Evolutionary conservation across 2,329 filamentous ascomycete genomes (phyloP), one percentile per base, ranked within the genome.

Genomic region (Cercospora berteroae): DNA sequence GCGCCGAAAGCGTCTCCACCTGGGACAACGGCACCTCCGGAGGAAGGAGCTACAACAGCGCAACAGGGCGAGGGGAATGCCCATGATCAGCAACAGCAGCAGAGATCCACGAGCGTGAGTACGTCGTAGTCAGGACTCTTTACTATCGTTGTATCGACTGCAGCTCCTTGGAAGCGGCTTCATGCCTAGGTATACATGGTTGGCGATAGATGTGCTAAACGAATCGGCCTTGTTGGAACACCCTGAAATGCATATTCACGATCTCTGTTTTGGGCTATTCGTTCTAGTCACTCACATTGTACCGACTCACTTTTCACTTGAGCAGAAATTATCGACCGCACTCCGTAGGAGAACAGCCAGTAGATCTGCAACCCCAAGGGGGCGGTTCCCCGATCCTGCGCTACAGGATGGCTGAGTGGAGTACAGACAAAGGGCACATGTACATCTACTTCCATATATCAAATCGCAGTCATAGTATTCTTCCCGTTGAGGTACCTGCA

Each of bases 1-100:
- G 67, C 69, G 1, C 64, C 68, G 8, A 27, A 60, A 8, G 62
- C 59, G 5, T 36, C 61, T 27, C 31, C 36, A 1, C 20, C 58
- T 48, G 23, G 27, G 36, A 60, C 16, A 4, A 42, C 36, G 31
- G 31, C 23, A 20, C 20, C 33, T 5, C 1, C 31, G 2, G 25
- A n/a, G n/a, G 58, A 60, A 12, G 58, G 16, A n/a, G 58, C n/a
- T 5, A 23, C 18, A 13, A 13, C 44, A 50, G 18, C 42, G n/a
- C 44, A 50, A 23, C 44, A 50, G 5, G 44, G 44, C 20, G 44
- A 50, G 4, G 44, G 44, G 6, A 13, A 13, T 25, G 44, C 44
- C 18, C 2, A 23, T 7, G 44, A 50, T 23, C 44, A 50, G 44
- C 44, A 50, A 20, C 44, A 42, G 16, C 39, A 50, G 16, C 44